Conservation (phyloP, 139 green algal species). For the Closterium sp. region DNA sequence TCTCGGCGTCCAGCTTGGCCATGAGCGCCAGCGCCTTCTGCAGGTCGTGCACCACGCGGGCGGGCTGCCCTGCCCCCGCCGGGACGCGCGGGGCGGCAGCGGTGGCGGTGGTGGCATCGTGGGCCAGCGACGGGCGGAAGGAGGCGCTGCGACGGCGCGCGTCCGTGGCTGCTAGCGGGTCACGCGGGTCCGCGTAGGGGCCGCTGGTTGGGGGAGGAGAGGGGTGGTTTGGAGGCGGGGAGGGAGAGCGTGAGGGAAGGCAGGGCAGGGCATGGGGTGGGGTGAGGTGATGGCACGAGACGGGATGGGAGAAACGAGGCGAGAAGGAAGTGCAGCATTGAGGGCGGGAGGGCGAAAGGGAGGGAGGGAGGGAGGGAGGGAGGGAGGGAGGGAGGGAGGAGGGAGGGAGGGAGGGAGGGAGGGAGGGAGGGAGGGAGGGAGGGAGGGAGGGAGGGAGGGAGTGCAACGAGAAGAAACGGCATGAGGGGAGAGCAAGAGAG, state of each 20-base stretch:
- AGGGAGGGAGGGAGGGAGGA: no score
- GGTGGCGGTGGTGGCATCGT: not conserved
- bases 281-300: no score
- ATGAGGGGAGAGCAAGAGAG: not conserved
- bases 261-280: no score
- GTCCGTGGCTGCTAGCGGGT: not conserved
- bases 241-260: not conserved
- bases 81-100: constrained; percentile 8
- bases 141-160: not conserved
- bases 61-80: not conserved
- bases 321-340: not conserved
- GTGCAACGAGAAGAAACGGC: not conserved
- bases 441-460: no score
- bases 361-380: no score
- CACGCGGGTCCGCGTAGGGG: not conserved
- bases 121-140: not conserved
- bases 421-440: no score
- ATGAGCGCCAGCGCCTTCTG: constrained; percentile 61
- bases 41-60: constrained; percentile 55
- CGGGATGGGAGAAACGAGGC: no score
- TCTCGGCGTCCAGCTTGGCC: constrained; percentile 74
- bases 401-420: no score
- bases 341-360: not conserved
- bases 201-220: not conserved
- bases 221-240: no score